A percentile compares a stretch with the other conserved stretches of the same genome.
These are phyloP conservation scores for Vicia villosa DNA, from an alignment of 306 rosid species.

Conservation along the genomic window DNA sequence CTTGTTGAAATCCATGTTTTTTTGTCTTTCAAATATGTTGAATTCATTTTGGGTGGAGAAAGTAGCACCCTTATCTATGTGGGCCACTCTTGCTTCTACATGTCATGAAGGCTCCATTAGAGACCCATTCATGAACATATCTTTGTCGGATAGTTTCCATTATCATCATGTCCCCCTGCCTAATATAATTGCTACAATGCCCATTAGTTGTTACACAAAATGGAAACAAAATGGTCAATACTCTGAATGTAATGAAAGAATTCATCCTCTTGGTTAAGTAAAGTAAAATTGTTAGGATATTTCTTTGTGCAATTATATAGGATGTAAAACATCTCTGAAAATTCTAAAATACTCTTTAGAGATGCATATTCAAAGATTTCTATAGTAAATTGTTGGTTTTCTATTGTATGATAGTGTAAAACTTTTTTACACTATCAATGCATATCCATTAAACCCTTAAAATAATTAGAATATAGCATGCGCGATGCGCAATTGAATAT, in stretches of 20 bases:
- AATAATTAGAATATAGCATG: too few relatives aligned
- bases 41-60: too few relatives aligned
- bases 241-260: not conserved
- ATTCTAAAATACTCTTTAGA: too few relatives aligned
- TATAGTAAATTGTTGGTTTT: too few relatives aligned
- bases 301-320: too few relatives aligned
- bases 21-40: too few relatives aligned
- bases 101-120: not conserved
- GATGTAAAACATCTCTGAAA: too few relatives aligned
- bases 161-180: not conserved
- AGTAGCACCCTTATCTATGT: not conserved
- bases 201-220: conserved; percentile 4
- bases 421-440: too few relatives aligned
- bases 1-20: not conserved
- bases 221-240: not conserved
- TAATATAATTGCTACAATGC: not conserved
- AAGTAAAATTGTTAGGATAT: not conserved
- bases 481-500: too few relatives aligned
- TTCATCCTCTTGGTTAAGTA: not conserved
- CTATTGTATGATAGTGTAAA: too few relatives aligned
- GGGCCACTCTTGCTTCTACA: not conserved
- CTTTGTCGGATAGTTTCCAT: not conserved
- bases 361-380: too few relatives aligned
- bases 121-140: not conserved
- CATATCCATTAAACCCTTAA: too few relatives aligned